A percentile compares a stretch with the other conserved stretches of the same genome.
phyloP scores from a whole-genome alignment of 352 stramenopile genomes.

The Plasmopara viticola region DNA sequence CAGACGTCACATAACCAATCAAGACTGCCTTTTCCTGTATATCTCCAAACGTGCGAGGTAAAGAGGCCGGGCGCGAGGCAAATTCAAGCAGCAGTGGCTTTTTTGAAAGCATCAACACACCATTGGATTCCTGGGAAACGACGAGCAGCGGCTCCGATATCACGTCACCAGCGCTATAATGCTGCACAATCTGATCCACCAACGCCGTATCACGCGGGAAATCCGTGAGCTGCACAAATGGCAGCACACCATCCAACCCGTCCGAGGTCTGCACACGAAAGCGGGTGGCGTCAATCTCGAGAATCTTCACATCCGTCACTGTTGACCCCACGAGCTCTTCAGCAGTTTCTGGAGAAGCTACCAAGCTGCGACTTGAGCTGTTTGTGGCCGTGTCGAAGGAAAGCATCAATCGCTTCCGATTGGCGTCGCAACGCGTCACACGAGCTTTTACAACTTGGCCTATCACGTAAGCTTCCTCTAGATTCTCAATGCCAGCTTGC shows the following conservation, averaged over 20 bases:
- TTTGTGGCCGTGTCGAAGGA: constrained; percentile 63
- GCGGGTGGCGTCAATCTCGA: constrained; percentile 53
- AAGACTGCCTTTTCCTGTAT: constrained; percentile 56
- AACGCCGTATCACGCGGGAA: constrained; percentile 73
- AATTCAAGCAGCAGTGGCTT: constrained; percentile 75
- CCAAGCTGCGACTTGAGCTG: constrained; percentile 11
- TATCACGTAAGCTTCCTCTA: constrained; percentile 78
- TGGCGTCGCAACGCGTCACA: constrained; percentile 66
- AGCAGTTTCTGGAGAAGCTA: constrained; percentile 16
- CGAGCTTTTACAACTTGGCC: constrained; percentile 83
- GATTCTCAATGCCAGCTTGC: constrained; percentile 73
- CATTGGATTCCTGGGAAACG: constrained; percentile 62
- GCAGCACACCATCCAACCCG: constrained; percentile 63
- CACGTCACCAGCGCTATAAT: constrained; percentile 41
- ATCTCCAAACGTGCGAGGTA: constrained; percentile 56
- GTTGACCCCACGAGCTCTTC: constrained; percentile 43
- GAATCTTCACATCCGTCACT: constrained; percentile 58
- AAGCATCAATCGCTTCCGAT: constrained; percentile 82
- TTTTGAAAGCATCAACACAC: constrained; percentile 65
- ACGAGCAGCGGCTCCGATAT: constrained; percentile 58
- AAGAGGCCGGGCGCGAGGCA: constrained; percentile 23
- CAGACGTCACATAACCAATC: constrained; percentile 74
- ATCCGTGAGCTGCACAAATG: constrained; percentile 81
- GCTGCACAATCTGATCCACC: constrained; percentile 62
- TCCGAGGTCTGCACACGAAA: constrained; percentile 74